phyloP scores from a whole-genome alignment of 2,329 filamentous ascomycete species.

The Fusarium irregulare region DNA sequence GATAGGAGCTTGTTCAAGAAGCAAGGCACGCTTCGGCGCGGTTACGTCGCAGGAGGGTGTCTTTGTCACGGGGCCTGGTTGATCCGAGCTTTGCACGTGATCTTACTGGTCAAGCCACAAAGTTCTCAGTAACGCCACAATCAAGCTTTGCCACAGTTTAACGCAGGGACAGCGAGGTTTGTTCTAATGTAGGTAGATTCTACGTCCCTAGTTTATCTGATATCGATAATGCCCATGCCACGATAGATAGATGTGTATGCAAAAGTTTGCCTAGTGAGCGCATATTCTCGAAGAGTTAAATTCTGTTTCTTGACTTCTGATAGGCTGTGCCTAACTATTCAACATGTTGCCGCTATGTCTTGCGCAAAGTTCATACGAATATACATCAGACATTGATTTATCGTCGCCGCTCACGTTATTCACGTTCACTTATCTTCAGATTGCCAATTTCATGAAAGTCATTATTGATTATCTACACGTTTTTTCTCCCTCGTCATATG shows the following conservation, averaged over 20 bases:
- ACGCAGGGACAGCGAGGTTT: background rate
- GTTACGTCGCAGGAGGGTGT: conserved; percentile 43
- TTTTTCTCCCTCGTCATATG: conserved; percentile 39
- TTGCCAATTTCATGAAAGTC: conserved; percentile 26
- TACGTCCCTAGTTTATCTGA: conserved; percentile 9
- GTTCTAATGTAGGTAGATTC: background rate
- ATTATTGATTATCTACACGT: conserved; percentile 41
- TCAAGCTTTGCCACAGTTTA: conserved; percentile 4
- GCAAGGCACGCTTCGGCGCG: conserved; percentile 43
- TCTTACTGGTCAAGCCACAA: background rate
- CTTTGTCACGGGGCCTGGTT: conserved; percentile 41
- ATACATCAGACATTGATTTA: background rate
- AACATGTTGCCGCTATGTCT: background rate
- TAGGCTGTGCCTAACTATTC: conserved; percentile 1
- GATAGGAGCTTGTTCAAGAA: conserved; percentile 48
- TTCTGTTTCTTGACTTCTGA: conserved; percentile 2
- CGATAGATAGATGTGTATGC: conserved; percentile 4
- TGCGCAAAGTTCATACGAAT: background rate
- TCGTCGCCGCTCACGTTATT: background rate
- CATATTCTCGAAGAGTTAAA: conserved; percentile 13
- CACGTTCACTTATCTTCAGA: background rate
- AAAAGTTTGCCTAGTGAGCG: background rate
- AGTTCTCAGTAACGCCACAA: background rate
- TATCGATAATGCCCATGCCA: conserved; percentile 11
- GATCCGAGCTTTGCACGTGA: conserved; percentile 46